Percentiles rank a stretch among this genome's conserved stretches.
Evolutionary conservation across 768 basidiomycete species (phyloP).

Genomic region (Lactarius sp.): DNA sequence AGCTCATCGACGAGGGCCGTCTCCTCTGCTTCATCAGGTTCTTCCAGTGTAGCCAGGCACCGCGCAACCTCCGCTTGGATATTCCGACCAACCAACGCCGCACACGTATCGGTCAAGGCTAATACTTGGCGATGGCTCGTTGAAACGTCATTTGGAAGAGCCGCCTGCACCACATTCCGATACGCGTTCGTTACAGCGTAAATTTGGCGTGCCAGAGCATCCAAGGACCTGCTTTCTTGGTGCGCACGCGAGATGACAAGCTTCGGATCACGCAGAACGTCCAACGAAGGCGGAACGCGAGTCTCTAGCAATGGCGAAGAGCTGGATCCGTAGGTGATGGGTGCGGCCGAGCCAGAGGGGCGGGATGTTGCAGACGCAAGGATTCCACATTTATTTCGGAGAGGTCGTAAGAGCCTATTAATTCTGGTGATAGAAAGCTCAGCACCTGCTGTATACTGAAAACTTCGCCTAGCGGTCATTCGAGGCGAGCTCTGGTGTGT

Average conservation of each 20-base stretch:
- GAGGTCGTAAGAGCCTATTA: constrained; percentile 44
- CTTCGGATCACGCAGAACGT: constrained; percentile 37
- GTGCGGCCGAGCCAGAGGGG: constrained; percentile 24
- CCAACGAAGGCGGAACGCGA: constrained; percentile 33
- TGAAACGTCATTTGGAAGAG: constrained; percentile 24
- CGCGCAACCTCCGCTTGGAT: constrained; percentile 34
- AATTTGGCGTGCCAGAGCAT: constrained; percentile 44
- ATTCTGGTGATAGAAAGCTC: constrained; percentile 39
- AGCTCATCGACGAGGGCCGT: constrained; percentile 35
- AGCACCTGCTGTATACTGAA: neutral
- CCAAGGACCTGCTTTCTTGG: constrained; percentile 34
- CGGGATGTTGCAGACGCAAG: constrained; percentile 32
- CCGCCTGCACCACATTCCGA: constrained; percentile 44
- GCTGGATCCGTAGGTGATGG: constrained; percentile 24
- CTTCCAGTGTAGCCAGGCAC: constrained; percentile 24
- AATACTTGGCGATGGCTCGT: constrained; percentile 27
- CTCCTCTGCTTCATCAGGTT: constrained; percentile 29
- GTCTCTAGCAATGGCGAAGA: neutral
- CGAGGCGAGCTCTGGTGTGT: neutral
- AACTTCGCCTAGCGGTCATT: constrained; percentile 1
- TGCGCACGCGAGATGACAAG: constrained; percentile 33
- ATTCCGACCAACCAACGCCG: constrained; percentile 43
- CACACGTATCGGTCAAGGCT: constrained; percentile 44
- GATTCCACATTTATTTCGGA: constrained; percentile 42
- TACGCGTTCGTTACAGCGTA: constrained; percentile 55